Base-by-base conservation (phyloP, 768 basidiomycete genomes). In the Russula foetens region DNA sequence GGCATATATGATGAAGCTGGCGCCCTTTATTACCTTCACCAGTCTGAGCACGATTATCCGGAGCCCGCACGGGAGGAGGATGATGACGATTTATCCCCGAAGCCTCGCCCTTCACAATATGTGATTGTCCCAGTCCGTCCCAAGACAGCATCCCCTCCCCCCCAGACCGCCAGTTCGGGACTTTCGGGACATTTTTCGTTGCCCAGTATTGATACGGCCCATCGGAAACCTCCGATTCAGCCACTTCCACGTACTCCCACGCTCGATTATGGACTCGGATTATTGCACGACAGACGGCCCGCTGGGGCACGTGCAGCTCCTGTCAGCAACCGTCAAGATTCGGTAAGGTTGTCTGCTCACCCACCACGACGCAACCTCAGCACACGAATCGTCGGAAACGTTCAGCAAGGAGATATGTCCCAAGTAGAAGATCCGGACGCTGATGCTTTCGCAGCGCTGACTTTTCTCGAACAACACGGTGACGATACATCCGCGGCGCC, bases 241-340 rank as follows among this genome's bases (percentile, higher is more conserved):
- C 54, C 24, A n/a, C 59, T 51, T 21, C 58, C 56, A 8, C 58
- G 58, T 9, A 56, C 55, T 60, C 56, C 65, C 62, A 65, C 57
- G 56, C 53, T 64, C 41, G 62, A 54, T 7, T 52, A 44, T 43
- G 56, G 63, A 21, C 54, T 54, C 19, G n/a, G n/a, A n/a, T n/a
- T n/a, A n/a, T n/a, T n/a, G n/a, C n/a, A n/a, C n/a, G 63, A 62
- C 19, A 62, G 63, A 43, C 89, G 87, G 68, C 89, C 89, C 23
- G 85, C 87, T 33, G 89, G 89, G 51, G 89, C 89, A 84, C 89
- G 89, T 84, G 89, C 85, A 50, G 81, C 76, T 58, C 78, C 79
- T 53, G 52, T 28, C 44, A 60, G 44, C 52, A 58, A 58, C 55
- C 65, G 57, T 26, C 58, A 57, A 45, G 65, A 56, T 1, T 3